A percentile compares a stretch with the other conserved stretches of the same genome.
Conservation (phyloP, 176 grass and related monocot species). For the Alloteropsis semialata region DNA sequence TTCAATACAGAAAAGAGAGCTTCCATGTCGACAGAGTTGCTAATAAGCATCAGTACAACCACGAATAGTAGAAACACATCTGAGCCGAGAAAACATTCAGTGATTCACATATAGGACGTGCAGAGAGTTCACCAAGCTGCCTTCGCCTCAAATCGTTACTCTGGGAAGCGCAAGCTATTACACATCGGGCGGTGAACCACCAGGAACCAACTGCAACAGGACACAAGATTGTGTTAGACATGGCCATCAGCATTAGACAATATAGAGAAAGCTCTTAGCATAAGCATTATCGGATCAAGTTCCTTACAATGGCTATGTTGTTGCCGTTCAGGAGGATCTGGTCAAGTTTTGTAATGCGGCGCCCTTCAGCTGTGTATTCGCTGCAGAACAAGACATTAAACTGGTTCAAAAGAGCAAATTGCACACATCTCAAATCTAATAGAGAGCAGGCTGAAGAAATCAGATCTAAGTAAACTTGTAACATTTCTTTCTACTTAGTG, state of each 20-base stretch:
- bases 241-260: not conserved
- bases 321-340: constrained; percentile 96
- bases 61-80: constrained; percentile 13
- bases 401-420: not conserved
- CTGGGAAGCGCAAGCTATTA: constrained; percentile 34
- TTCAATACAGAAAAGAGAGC: constrained; percentile 24
- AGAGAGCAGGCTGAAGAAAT: not conserved
- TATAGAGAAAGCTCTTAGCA: not conserved
- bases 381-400: constrained; percentile 36
- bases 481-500: not conserved
- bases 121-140: not conserved
- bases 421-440: not conserved
- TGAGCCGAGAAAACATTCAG: constrained; percentile 18
- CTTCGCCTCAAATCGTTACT: not conserved
- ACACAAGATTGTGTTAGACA: constrained; percentile 20
- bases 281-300: not conserved
- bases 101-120: not conserved
- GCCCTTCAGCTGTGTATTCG: constrained; percentile 90
- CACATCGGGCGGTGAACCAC: constrained; percentile 87
- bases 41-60: constrained; percentile 17
- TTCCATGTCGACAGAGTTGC: not conserved
- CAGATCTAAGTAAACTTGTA: not conserved
- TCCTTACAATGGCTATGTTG: constrained; percentile 98
- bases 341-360: constrained; percentile 93
- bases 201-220: constrained; percentile 75